A percentile compares a stretch with the other conserved stretches of the same genome.
Conservation (phyloP, 331 rosid species). For the Pyracantha coccinea region DNA sequence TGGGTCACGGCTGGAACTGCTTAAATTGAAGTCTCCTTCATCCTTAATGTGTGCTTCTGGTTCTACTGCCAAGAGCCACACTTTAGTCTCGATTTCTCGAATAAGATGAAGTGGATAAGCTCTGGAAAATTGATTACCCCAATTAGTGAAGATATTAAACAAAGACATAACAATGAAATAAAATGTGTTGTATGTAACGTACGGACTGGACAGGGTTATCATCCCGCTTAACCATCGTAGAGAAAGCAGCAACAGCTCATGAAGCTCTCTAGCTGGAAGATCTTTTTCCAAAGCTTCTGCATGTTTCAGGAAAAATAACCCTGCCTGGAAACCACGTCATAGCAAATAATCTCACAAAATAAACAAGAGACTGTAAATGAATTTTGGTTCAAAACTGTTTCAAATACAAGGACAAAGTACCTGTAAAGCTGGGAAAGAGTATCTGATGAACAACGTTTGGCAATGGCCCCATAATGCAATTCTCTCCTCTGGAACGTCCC, state of each 20-base stretch:
- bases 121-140: slow-evolving; percentile 39
- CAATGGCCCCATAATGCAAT: slow-evolving; percentile 94
- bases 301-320: slow-evolving; percentile 91
- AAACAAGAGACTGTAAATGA: slow-evolving; percentile 6
- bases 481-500: slow-evolving; percentile 99
- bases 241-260: slow-evolving; percentile 80
- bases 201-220: slow-evolving; percentile 78
- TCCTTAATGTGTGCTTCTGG: slow-evolving; percentile 84
- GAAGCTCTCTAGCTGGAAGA: slow-evolving; percentile 95
- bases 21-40: slow-evolving; percentile 67
- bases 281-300: slow-evolving; percentile 97
- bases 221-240: slow-evolving; percentile 98
- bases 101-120: slow-evolving; percentile 81
- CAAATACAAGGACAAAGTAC: slow-evolving; percentile 34
- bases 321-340: slow-evolving; percentile 61
- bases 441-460: slow-evolving; percentile 81
- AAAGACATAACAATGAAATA: slow-evolving; percentile 12
- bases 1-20: slow-evolving; percentile 45
- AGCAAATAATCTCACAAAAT: slow-evolving; percentile 16
- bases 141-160: slow-evolving; percentile 27
- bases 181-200: slow-evolving; percentile 29
- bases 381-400: slow-evolving; percentile 9
- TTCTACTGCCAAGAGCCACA: slow-evolving; percentile 96
- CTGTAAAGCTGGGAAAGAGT: slow-evolving; percentile 87
- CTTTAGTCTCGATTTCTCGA: slow-evolving; percentile 94